Conservation (phyloP, 225 moss, liverwort and hornwort species). For the Polytrichum formosum region DNA sequence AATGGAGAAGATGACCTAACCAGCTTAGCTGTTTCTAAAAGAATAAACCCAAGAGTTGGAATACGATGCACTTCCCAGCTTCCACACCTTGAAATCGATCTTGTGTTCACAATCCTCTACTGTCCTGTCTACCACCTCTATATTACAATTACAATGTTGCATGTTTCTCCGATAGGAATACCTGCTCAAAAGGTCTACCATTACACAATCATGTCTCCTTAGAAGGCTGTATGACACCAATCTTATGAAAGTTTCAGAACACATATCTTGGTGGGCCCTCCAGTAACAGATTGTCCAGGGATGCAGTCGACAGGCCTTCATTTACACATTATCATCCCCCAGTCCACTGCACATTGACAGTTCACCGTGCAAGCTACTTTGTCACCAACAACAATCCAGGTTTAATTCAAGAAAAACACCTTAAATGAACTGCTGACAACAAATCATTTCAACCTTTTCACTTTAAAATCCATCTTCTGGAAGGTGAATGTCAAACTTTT, state of each 20-base stretch:
- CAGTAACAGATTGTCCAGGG: too few species aligned
- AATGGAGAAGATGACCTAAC: too few species aligned
- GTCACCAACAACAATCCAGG: neutral
- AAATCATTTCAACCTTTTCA: too few species aligned
- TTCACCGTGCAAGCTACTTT: neutral
- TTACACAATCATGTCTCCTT: neutral
- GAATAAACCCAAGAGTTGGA: neutral
- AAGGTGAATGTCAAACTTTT: too few species aligned
- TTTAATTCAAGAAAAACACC: neutral
- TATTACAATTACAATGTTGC: too few species aligned
- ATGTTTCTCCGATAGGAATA: neutral
- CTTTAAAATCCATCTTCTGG: too few species aligned
- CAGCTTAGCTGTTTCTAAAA: neutral
- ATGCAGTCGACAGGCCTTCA: neutral
- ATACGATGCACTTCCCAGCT: neutral
- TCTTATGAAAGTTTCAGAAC: neutral
- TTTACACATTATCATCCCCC: neutral
- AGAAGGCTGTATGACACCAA: neutral
- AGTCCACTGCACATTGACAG: constrained; percentile 1
- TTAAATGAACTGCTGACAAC: neutral
- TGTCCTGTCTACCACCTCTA: too few species aligned
- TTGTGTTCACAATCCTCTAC: too few species aligned
- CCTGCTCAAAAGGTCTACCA: neutral
- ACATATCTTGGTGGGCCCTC: neutral
- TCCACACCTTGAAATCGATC: too few species aligned